These are phyloP conservation scores for Colletotrichum tanaceti DNA, from an alignment of 2,329 filamentous ascomycete species.

Conservation along the genomic window DNA sequence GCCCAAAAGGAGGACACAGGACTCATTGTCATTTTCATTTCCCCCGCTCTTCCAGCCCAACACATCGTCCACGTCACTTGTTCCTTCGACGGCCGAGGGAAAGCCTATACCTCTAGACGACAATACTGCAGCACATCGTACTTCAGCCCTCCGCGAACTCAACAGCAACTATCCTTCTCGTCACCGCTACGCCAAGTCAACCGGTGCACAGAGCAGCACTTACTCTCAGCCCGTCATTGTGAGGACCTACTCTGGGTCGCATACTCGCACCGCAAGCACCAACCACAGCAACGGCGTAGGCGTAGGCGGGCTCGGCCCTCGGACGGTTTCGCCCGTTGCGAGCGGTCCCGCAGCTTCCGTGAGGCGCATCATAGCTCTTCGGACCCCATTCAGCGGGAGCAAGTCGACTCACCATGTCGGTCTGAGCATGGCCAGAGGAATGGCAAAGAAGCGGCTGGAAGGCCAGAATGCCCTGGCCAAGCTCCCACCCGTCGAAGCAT, in stretches of 20 bases:
- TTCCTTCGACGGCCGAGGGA: conserved; percentile 66
- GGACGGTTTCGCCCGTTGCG: conserved; percentile 26
- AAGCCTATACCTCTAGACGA: conserved; percentile 68
- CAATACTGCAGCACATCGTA: conserved; percentile 66
- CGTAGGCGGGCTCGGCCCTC: conserved; percentile 16
- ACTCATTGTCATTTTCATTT: conserved; percentile 61
- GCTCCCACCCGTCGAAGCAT: conserved; percentile 71
- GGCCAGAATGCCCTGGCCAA: conserved; percentile 52
- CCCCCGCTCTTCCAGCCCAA: conserved; percentile 61
- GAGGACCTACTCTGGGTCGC: conserved; percentile 68
- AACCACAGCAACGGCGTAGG: conserved; percentile 42
- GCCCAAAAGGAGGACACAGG: conserved; percentile 38
- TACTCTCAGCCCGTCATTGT: conserved; percentile 75
- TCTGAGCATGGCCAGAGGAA: conserved; percentile 58
- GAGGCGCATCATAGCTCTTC: conserved; percentile 41
- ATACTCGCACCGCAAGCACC: conserved; percentile 48
- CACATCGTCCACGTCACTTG: conserved; percentile 64
- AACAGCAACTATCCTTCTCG: conserved; percentile 68
- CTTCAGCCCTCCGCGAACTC: conserved; percentile 69
- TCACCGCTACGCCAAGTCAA: conserved; percentile 67
- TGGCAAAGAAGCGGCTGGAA: conserved; percentile 51
- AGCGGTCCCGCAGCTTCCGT: conserved; percentile 41
- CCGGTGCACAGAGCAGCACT: conserved; percentile 66
- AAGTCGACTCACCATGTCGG: conserved; percentile 53
- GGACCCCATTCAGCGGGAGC: conserved; percentile 47